Evolutionary conservation across 2,329 filamentous ascomycete genomes (phyloP), one percentile per base, ranked within the genome.

Genomic region (Colletotrichum sp.): DNA sequence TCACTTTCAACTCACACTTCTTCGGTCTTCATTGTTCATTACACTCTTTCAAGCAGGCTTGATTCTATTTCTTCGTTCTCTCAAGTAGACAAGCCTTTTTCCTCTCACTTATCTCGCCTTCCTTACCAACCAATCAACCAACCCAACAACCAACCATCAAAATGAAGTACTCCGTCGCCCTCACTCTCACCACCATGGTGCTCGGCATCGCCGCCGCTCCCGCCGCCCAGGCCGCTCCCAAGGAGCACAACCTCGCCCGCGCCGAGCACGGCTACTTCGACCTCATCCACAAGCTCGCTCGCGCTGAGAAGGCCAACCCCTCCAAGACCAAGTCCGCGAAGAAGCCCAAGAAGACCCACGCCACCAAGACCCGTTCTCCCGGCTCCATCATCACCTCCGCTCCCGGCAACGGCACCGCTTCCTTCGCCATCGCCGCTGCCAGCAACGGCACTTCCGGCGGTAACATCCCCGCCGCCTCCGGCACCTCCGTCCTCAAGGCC

Each of bases 381-480:
- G 65, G 49, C 26, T 73, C 73, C 44, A 69, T 73, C 70, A 73
- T 76, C 73, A 76, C 73, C 24, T 69, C 73, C 26, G 32, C 57
- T 24, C 73, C 73, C 34, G 59, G 26, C 55, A 72, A 72, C 57
- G 69, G 69, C 63, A 68, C 63, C 57, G 10, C 15, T 55, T 24
- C 26, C 63, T 6, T n/a, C 12, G 28, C 30, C 55, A 26, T 24
- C 39, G 15, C 34, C 73, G 36, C 24, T 16, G 30, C 57, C 30
- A n/a, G 6, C 57, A 76, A 76, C 64, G 73, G 70, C 57, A 68
- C 70, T n/a, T n/a, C 63, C 21, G 76, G 77, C 57, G 79, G 80
- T 67, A 75, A 75, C 32, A 79, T 82, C 36, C 81, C 81, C 52
- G 67, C 79, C n/a, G 79, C 80, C 28, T 78, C 80, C 70, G 81